Evolutionary conservation across 441 rosid species (phyloP).

Genomic region (Gossypium aridum): DNA sequence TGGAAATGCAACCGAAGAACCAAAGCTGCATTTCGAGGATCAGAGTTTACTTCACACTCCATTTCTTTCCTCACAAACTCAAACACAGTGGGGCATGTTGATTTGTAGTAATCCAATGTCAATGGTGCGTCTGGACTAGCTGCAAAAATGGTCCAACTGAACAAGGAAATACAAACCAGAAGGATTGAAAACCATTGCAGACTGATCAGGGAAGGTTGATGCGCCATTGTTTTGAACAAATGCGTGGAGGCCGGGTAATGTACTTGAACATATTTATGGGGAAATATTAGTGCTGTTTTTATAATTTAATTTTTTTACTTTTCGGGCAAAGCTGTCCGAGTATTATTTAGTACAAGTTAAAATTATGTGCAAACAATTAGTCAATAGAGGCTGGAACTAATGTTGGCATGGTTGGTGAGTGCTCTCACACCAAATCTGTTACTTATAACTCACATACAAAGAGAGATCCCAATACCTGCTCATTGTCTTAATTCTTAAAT

Average conservation of each 20-base stretch:
- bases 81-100: conserved; percentile 56
- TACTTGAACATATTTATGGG: conserved; percentile 32
- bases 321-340: not conserved
- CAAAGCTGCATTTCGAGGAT: conserved; percentile 81
- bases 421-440: conserved; percentile 27
- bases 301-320: conserved; percentile 17
- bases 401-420: conserved; percentile 67
- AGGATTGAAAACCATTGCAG: conserved; percentile 15
- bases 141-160: conserved; percentile 22
- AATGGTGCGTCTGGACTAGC: conserved; percentile 35
- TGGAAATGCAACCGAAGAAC: conserved; percentile 75
- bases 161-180: not conserved
- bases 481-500: not conserved
- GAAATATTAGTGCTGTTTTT: not conserved
- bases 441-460: too few relatives aligned
- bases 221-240: not conserved
- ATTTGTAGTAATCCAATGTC: conserved; percentile 61
- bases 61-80: conserved; percentile 65
- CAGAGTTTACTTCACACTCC: conserved; percentile 65
- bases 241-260: conserved; percentile 25
- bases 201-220: not conserved
- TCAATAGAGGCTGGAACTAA: conserved; percentile 84
- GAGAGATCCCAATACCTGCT: too few relatives aligned
- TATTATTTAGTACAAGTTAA: conserved; percentile 21
- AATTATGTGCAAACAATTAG: conserved; percentile 19